Percentiles rank a stretch among this genome's conserved stretches.
Conservation (phyloP, 371 early-diverging fungal species). For the Mortierella sp. region DNA sequence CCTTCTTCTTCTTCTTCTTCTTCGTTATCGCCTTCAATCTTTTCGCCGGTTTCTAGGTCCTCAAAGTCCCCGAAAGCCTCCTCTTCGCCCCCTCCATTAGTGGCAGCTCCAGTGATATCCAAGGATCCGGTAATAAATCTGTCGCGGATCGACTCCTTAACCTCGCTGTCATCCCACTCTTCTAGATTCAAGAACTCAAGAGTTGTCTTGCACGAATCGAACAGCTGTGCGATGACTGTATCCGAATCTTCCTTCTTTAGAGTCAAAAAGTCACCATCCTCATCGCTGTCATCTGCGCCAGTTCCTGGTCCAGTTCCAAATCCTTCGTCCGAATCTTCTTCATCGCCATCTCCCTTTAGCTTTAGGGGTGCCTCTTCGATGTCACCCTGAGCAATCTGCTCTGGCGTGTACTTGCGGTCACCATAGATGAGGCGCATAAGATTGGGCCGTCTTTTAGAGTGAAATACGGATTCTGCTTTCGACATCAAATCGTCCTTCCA, state of each 20-base stretch:
- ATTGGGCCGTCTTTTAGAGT: constrained; percentile 74
- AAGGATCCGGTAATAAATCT: constrained; percentile 88
- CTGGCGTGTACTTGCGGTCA: constrained; percentile 64
- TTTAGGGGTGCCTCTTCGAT: constrained; percentile 56
- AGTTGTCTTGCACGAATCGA: constrained; percentile 81
- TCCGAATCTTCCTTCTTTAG: constrained; percentile 63
- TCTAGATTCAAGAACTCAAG: constrained; percentile 68
- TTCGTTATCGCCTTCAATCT: constrained; percentile 55
- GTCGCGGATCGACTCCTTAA: constrained; percentile 78
- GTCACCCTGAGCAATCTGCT: constrained; percentile 66
- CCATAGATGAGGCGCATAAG: constrained; percentile 92
- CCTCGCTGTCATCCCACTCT: constrained; percentile 80
- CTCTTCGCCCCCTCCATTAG: constrained; percentile 59
- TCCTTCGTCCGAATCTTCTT: constrained; percentile 48
- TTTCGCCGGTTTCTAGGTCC: constrained; percentile 84
- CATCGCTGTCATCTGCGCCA: constrained; percentile 62
- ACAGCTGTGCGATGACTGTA: constrained; percentile 44
- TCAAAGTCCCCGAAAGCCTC: constrained; percentile 91
- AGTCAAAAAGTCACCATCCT: constrained; percentile 77
- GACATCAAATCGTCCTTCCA: constrained; percentile 82
- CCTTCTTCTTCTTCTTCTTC: constrained; percentile 60
- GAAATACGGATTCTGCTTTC: constrained; percentile 75
- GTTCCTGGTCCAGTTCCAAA: constrained; percentile 55
- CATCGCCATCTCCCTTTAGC: constrained; percentile 32
- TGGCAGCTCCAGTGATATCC: constrained; percentile 62